A percentile compares a stretch with the other conserved stretches of the same genome.
phyloP scores from a whole-genome alignment of 495 filamentous ascomycete species.

The Lophium mytilinum region DNA sequence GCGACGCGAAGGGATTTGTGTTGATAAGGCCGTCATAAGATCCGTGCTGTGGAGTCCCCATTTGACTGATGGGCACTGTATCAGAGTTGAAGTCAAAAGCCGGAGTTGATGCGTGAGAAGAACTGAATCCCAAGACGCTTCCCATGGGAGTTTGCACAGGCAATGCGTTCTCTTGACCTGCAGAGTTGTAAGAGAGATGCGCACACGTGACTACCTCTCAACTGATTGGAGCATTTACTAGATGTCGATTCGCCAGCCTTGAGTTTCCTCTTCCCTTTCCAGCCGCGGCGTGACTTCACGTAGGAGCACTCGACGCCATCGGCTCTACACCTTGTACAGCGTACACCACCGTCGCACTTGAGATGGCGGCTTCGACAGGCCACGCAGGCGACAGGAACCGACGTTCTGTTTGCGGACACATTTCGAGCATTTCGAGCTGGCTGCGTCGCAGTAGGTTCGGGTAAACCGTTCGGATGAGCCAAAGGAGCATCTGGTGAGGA shows the following conservation, averaged over 20 bases:
- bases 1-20: no score
- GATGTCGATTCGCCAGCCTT: slow-evolving; percentile 13
- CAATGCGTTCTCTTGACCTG: slow-evolving; percentile 8
- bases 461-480: slow-evolving; percentile 5
- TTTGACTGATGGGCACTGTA: not conserved
- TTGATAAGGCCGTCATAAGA: no score
- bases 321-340: slow-evolving; percentile 23
- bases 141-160: slow-evolving; percentile 1
- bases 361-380: slow-evolving; percentile 50
- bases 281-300: slow-evolving; percentile 26
- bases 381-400: slow-evolving; percentile 40
- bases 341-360: slow-evolving; percentile 33
- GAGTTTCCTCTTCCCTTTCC: slow-evolving; percentile 22
- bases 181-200: slow-evolving; percentile 2
- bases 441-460: slow-evolving; percentile 7
- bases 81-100: not conserved
- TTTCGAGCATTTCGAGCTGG: slow-evolving; percentile 1
- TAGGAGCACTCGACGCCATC: slow-evolving; percentile 28
- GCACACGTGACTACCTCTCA: not conserved
- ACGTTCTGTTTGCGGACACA: slow-evolving; percentile 8
- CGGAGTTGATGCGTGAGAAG: not conserved
- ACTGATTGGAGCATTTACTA: slow-evolving; percentile 6
- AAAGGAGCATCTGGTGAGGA: slow-evolving; percentile 8
- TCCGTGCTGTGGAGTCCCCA: not conserved
- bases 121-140: not conserved